Evolutionary conservation across 805 yeast genomes (phyloP).

Genomic region (Pichia thaimueangensis): DNA sequence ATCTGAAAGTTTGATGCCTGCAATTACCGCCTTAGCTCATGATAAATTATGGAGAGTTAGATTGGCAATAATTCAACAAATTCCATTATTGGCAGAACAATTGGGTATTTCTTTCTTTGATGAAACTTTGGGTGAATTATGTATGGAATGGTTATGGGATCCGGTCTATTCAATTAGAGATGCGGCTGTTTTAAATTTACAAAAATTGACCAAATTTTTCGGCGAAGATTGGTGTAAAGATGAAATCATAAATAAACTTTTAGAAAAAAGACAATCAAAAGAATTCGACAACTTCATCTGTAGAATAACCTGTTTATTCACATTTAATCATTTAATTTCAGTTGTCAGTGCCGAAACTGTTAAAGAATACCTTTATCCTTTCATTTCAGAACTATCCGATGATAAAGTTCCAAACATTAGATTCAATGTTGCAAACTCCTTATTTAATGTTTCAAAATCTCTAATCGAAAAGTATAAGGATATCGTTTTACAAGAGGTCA

Average conservation of each 20-base stretch:
- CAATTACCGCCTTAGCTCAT: constrained; percentile 91
- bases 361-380: constrained; percentile 67
- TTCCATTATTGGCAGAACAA: constrained; percentile 90
- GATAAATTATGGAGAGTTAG: constrained; percentile 98
- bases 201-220: constrained; percentile 74
- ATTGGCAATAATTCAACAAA: constrained; percentile 92
- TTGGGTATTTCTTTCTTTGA: constrained; percentile 91
- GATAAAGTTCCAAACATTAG: constrained; percentile 94
- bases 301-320: constrained; percentile 84
- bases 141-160: constrained; percentile 99
- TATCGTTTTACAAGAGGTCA: constrained; percentile 45
- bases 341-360: constrained; percentile 58
- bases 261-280: constrained; percentile 36
- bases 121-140: constrained; percentile 81
- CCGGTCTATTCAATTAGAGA: constrained; percentile 93
- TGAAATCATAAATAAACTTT: constrained; percentile 73
- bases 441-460: constrained; percentile 53
- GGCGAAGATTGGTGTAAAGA: constrained; percentile 91
- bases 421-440: constrained; percentile 88
- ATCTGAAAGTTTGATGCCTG: constrained; percentile 86
- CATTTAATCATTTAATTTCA: constrained; percentile 75
- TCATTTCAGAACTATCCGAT: constrained; percentile 58
- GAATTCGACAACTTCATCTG: constrained; percentile 68
- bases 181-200: constrained; percentile 85
- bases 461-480: constrained; percentile 32